Evolutionary conservation across 192 early-diverging fungal species (phyloP), one percentile per base, ranked within the genome.

Genomic region (Umbelopsis ramanniana): DNA sequence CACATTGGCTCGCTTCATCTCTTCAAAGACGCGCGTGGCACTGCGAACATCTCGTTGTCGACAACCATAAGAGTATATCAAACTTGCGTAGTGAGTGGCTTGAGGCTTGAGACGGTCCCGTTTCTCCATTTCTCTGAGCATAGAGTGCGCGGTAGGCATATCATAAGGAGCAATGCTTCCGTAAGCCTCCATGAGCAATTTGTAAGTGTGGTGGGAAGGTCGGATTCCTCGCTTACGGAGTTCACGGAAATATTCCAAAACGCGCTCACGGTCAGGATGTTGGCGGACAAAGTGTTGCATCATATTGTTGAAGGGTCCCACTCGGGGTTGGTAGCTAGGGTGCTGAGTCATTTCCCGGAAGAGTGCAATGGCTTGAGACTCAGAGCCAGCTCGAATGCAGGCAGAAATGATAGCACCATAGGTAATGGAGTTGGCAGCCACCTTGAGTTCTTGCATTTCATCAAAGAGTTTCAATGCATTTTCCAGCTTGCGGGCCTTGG

Each of bases 271-370:
- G 55, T 89, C 75, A 19, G 72, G 81, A 57, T 80, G 73, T 57
- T 87, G 82, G 7, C 85, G 80, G 2, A 83, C 81, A 67, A 87
- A 87, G 46, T 82, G 87, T 71, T 89, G 87, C 24, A 89, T 89
- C 83, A 89, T 85, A 37, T 78, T 71, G 54, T 89, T 89, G 50
- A 81, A 86, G 2, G 76, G 84, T 33, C 82, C 85, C 40, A 87
- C 81, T 47, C 87, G 85, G 14, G 85, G 84, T 52, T 84, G 81
- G 60, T 84, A 86, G 29, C 67, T 80, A 17, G 81, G 77, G 2
- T 73, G 73, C 17, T 22, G 24, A 52, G 74, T 78, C 87, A 87
- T 85, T 26, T 89, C 82, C 23, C 74, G 67, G 50, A 89, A 85
- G 24, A 81, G 69, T 15, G 69, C 73, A 29, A 77, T 69, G 0